Evolutionary conservation across 768 basidiomycete genomes (phyloP).

Genomic region (Mycena albidolilacea): DNA sequence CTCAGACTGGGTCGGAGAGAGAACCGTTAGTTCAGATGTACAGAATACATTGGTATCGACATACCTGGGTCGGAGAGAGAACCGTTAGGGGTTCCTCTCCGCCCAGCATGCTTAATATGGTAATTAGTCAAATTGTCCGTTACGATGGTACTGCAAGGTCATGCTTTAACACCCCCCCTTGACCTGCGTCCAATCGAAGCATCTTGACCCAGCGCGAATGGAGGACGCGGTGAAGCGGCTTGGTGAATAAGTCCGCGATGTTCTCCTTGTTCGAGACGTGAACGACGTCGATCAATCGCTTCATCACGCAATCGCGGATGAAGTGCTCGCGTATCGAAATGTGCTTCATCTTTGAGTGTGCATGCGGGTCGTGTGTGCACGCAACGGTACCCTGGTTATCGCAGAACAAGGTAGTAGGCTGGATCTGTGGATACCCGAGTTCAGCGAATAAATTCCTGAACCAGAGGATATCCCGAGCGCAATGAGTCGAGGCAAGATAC

Average conservation of each 20-base stretch:
- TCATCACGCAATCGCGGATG: slow-evolving; percentile 34
- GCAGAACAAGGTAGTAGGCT: slow-evolving; percentile 10
- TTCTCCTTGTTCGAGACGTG: slow-evolving; percentile 38
- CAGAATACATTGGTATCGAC: too few relatives aligned
- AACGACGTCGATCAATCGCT: slow-evolving; percentile 41
- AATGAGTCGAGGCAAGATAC: slow-evolving; percentile 19
- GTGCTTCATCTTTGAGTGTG: slow-evolving; percentile 48
- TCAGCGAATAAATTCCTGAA: slow-evolving; percentile 40
- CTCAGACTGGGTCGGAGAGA: too few relatives aligned
- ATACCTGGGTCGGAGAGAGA: too few relatives aligned
- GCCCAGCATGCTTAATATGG: too few relatives aligned
- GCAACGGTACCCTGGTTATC: slow-evolving; percentile 41
- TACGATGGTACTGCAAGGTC: too few relatives aligned
- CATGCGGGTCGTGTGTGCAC: slow-evolving; percentile 42
- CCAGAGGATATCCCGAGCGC: slow-evolving; percentile 17
- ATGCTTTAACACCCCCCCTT: slow-evolving; percentile 14
- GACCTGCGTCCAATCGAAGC: slow-evolving; percentile 29
- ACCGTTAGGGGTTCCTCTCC: too few relatives aligned
- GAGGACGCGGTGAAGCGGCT: slow-evolving; percentile 29
- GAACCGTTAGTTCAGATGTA: too few relatives aligned
- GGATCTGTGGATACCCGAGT: slow-evolving; percentile 24
- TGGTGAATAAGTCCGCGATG: slow-evolving; percentile 49
- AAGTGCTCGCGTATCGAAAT: slow-evolving; percentile 49
- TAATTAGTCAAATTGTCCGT: too few relatives aligned
- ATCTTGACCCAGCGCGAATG: slow-evolving; percentile 26